Percentiles rank a stretch among this genome's conserved stretches.
phyloP scores from a whole-genome alignment of 1,284 basidiomycete genomes.

The Anthracocystis panici-leucophaei region DNA sequence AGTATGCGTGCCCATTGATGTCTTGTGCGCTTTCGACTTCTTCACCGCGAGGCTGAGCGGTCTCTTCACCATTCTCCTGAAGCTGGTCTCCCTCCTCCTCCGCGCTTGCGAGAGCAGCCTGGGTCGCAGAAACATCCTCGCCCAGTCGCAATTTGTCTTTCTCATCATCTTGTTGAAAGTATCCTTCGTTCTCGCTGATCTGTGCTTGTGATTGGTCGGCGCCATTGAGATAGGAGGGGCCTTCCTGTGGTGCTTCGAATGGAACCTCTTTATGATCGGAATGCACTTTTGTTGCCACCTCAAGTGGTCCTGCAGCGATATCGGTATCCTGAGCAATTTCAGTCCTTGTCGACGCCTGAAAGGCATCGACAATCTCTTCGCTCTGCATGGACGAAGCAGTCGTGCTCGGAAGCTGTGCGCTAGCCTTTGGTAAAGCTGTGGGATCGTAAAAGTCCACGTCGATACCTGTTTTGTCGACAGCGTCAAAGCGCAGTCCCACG shows the following conservation, averaged over 20 bases:
- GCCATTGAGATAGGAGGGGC: not conserved
- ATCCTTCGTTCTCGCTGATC: not conserved
- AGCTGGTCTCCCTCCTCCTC: slow-evolving; percentile 16
- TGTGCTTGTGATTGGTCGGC: not conserved
- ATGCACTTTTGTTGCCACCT: not conserved
- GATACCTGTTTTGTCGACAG: slow-evolving; percentile 21
- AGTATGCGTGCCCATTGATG: slow-evolving; percentile 7
- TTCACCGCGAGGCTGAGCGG: not conserved
- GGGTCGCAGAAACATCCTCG: not conserved
- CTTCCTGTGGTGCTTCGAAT: not conserved
- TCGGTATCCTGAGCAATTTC: not conserved
- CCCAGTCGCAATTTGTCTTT: slow-evolving; percentile 12
- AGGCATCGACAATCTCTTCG: not conserved
- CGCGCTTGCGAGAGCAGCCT: not conserved
- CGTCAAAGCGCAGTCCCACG: slow-evolving; percentile 12
- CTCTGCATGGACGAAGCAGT: not conserved
- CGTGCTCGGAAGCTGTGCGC: not conserved
- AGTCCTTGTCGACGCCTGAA: not conserved
- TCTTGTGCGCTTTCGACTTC: slow-evolving; percentile 11
- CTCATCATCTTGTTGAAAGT: slow-evolving; percentile 9
- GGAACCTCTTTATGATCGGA: not conserved
- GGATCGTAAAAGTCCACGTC: slow-evolving; percentile 39
- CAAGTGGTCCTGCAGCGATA: not conserved
- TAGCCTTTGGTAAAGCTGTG: not conserved
- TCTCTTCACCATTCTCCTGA: slow-evolving; percentile 12